Conservation (phyloP, 2,329 filamentous ascomycete species). For the Dactylellina sp. region DNA sequence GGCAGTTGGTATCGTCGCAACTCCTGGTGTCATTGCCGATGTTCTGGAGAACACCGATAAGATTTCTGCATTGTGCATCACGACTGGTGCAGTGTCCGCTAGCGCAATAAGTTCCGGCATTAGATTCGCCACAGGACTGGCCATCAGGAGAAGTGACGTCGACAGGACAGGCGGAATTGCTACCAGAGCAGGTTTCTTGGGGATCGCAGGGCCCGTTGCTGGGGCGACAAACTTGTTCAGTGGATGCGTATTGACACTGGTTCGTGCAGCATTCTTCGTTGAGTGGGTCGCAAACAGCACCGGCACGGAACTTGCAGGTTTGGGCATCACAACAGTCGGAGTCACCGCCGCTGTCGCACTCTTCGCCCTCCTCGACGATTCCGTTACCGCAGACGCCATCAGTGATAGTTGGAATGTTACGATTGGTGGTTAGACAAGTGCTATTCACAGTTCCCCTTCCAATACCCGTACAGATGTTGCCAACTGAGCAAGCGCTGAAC, state of each 20-base stretch:
- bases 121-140: conserved; percentile 72
- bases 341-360: conserved; percentile 92
- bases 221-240: conserved; percentile 80
- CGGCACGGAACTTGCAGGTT: conserved; percentile 84
- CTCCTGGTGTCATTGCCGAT: conserved; percentile 81
- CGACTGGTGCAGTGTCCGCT: conserved; percentile 95
- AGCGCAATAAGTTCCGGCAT: conserved; percentile 77
- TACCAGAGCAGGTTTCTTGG: conserved; percentile 82
- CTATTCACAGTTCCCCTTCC: conserved; percentile 80
- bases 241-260: conserved; percentile 74
- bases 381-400: conserved; percentile 93
- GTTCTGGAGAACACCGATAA: conserved; percentile 78
- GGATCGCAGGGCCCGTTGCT: conserved; percentile 87
- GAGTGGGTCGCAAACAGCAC: conserved; percentile 82
- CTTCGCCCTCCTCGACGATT: conserved; percentile 92
- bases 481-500: conserved; percentile 90
- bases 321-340: conserved; percentile 85
- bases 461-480: conserved; percentile 92
- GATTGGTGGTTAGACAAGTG: conserved; percentile 84
- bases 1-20: conserved; percentile 79
- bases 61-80: conserved; percentile 85
- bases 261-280: conserved; percentile 84
- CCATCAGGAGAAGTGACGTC: conserved; percentile 79
- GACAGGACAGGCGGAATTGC: conserved; percentile 76
- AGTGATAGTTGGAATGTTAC: conserved; percentile 81